Evolutionary conservation across 768 basidiomycete genomes (phyloP), one percentile per base, ranked within the genome.

Genomic region (Crassisporium funariophilum): DNA sequence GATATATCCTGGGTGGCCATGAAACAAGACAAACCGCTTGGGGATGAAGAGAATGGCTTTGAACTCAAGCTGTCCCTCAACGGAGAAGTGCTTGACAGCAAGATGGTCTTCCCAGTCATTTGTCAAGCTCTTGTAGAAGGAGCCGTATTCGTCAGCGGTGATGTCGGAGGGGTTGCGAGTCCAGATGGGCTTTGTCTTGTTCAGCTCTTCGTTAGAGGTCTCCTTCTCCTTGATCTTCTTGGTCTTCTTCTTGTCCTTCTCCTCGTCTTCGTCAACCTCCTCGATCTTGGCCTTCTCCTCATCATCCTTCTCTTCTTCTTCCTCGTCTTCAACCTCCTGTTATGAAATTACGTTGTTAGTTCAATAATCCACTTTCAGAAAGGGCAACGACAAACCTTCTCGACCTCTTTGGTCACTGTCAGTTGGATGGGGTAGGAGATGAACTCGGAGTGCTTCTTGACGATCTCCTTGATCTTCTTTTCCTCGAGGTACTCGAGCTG

Each of bases 31-130:
- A 46, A 63, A 91, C 91, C 93, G 89, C 74, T 97, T 98, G 57
- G 95, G 95, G 55, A 98, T 77, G 76, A 82, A 99, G 60, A 99
- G 86, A 69, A 99, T 95, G 21, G 95, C 97, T 84, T 98, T 98
- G 84, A 99, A 98, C 72, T 98, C 97, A 56, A 99, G 94, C 68
- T 99, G 97, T 78, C 97, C 97, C 71, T 99, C 97, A 37, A 99
- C 95, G 41, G 95, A 98, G 86, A 98, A 98, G 82, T 98, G 97
- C 83, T 98, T 99, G 69, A 98, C 93, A 24, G 95, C 90, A 42
- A 99, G 91, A 66, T 98, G 97, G 55, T 99, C 97, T 69, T 99
- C 97, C 97, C 97, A 99, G 73, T 99, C 97, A 70, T 99, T 99
- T 60, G 91, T 91, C 73, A 99, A 83, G 69, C 91, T 93, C 84